Evolutionary conservation across 176 grass and related monocot species (phyloP), one percentile per base, ranked within the genome.

Genomic region (Triticum monococcum): DNA sequence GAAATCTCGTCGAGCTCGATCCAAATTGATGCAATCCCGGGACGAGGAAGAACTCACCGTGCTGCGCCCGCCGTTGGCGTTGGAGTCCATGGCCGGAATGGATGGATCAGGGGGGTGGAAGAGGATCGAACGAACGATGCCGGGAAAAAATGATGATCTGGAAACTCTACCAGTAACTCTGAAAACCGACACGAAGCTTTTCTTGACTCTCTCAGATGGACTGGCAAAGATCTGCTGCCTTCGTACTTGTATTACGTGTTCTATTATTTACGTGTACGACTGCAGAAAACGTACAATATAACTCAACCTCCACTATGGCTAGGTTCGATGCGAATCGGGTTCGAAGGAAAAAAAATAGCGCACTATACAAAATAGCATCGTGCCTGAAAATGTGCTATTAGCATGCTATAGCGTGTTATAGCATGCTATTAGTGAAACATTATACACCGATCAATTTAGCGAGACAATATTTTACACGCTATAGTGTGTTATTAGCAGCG

Each of bases 81-180:
- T 52, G 14, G 48, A 86, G 14, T 88, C 94, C 91, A 89, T 91
- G 72, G 22, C 79, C 64, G 48, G 16, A 52, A 90, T 93, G 80
- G 18, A 67, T 50, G 81, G 76, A 86, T 46, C 69, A 52, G 80
- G 37, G 79, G 36, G 46, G 3, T 18, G 67, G 32, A 70, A 72
- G 66, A 78, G 60, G 83, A 83, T 86, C 45, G 33, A 16, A 77
- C 35, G 38, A 16, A 14, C 20, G 62, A 73, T 45, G 11, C 37
- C 68, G 4, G 68, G 68, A 72, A 38, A 40, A 12, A 72, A 52
- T 52, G 48, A 52, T 10, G 77, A 85, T 81, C 81, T 38, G 33
- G 38, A 36, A 70, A 70, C 67, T 70, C 18, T 24, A 17, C 48
- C 16, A 5, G 72, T 43, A 64, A 61, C 28, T n/a, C 18, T 13